Evolutionary conservation across 2,329 filamentous ascomycete genomes (phyloP).

Genomic region (Diaporthe batatas): DNA sequence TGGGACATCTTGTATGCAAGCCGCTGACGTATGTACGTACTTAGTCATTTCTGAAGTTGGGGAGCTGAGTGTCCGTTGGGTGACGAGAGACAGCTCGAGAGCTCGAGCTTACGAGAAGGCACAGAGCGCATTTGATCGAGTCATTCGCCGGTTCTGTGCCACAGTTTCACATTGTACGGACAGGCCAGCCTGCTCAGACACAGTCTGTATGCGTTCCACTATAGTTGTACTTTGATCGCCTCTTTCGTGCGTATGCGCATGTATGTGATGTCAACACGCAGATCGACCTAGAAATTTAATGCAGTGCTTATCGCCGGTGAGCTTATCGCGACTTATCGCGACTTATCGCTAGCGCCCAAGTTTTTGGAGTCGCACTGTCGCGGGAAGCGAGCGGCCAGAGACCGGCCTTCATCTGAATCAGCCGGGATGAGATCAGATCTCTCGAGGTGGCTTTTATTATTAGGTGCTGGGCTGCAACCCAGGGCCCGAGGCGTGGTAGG

Average conservation of each 20-base stretch:
- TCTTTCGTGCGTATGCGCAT: neutral
- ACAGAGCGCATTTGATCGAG: neutral
- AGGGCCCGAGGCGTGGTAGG: constrained; percentile 14
- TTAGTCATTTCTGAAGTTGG: no score
- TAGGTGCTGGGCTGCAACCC: constrained; percentile 31
- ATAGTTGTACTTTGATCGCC: neutral
- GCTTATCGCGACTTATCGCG: constrained; percentile 36
- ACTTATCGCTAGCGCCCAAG: constrained; percentile 29
- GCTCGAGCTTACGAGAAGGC: neutral
- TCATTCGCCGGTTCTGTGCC: neutral
- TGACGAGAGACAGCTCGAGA: neutral
- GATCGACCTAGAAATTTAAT: no score
- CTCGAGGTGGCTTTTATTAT: constrained; percentile 3
- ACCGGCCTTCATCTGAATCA: constrained; percentile 33
- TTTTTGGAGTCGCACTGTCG: constrained; percentile 1
- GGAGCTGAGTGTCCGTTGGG: neutral
- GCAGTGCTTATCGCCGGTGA: constrained; percentile 6
- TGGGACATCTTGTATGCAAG: neutral
- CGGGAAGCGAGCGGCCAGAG: constrained; percentile 9
- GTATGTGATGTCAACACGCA: neutral
- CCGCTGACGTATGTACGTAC: neutral
- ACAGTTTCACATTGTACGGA: no score
- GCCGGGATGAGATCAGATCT: constrained; percentile 33
- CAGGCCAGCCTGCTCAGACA: neutral
- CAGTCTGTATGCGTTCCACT: neutral